Evolutionary conservation across 345 rosid genomes (phyloP), one percentile per base, ranked within the genome.

Genomic region (Fremontodendron californicum): DNA sequence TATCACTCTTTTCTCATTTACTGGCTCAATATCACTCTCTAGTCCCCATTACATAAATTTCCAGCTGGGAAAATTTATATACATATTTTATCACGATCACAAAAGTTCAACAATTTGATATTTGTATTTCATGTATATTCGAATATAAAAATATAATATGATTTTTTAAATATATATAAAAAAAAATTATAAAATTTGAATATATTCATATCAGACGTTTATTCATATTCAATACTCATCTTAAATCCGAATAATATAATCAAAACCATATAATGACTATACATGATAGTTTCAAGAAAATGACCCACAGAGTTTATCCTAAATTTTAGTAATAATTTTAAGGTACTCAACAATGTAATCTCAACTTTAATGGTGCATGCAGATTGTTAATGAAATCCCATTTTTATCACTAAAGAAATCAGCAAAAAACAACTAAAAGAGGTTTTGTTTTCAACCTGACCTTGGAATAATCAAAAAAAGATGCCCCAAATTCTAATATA

Each of bases 401-500:
- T 9, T 51, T 31, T 31, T 35, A 9, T 37, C 35, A 55, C 3
- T 33, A 33, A 33, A 33, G 35, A 33, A 33, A 33, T 33, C 35
- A 33, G 35, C 3, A 33, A 33, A 33, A 33, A 1, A 33, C 35
- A 33, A 33, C n/a, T n/a, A n/a, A n/a, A n/a, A n/a, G n/a, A n/a
- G n/a, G n/a, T n/a, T n/a, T n/a, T n/a, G 4, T 52, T 3, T 21
- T 40, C 29, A 13, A 61, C 54, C 45, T 31, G 19, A 64, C 25
- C 67, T 68, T 27, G 4, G 37, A 74, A 67, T 68, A 29, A 40
- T 29, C 43, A 77, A 54, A 75, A 77, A 16, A 42, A 40, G 45
- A 39, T 81, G 63, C 55, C 25, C 48, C 35, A 46, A 37, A 45
- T 78, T 51, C 52, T 57, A 18, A n/a, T n/a, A 73, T 31, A 57